Base-by-base conservation (phyloP, 306 rosid species). In the Arachis hypogaea region DNA sequence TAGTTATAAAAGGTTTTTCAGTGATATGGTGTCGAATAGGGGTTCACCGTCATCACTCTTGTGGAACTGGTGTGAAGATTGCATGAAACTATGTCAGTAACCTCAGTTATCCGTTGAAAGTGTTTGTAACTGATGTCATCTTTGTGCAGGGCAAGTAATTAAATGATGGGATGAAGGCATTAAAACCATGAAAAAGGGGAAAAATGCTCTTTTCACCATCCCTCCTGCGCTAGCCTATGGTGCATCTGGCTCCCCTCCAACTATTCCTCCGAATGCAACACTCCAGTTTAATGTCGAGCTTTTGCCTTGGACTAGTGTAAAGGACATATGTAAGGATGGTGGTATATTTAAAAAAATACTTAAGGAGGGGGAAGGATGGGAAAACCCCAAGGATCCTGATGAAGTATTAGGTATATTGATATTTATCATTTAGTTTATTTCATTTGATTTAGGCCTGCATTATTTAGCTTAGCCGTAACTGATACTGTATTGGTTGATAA, bases 241-340 rank as follows among this genome's bases (percentile, higher is more conserved):
- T 0, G 88, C 77, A 46, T 45, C 83, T 44, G 98, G 98, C 33
- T 91, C 93, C 9, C 87, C 96, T 43, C 95, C 95, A 41, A 88
- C 96, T 1, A 92, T 94, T 77, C 98, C 98, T 75, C 92, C 98
- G 44, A 88, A 69, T 65, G 90, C 98, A 1, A 91, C 96, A 2
- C 86, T 94, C 61, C 96, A 92, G 46, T 94, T 94, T 22, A 93
- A 92, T 36, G 95, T 94, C 65, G 98, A 94, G 76, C 80, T 94
- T 66, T 77, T 94, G 44, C 87, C 96, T 9, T 94, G 98, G 98
- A 14, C 14, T 14, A 14, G 14, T 14, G 14, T 14, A 14, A 14
- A 14, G 14, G 14, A 14, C 14, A 14, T 14, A 14, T 14, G 14
- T 14, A 14, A 14, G 14, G 14, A 14, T 14, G 14, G 14, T 14